These are phyloP conservation scores for Petasospora rhodanensis DNA, from an alignment of 1,139 yeast genomes.

Conservation along the genomic window DNA sequence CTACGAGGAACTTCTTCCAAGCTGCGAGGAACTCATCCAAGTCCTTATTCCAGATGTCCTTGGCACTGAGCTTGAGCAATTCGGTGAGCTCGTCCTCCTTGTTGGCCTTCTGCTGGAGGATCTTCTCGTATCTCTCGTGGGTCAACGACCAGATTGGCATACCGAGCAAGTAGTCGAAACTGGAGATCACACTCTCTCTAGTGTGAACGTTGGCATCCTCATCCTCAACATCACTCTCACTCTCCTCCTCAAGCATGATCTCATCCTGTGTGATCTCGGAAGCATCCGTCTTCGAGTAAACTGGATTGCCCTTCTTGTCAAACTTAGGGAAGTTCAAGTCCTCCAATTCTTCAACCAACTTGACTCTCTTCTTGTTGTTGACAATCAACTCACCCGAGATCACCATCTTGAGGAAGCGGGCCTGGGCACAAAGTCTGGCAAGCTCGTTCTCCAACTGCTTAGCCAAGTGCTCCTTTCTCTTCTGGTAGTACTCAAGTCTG, in stretches of 20 bases:
- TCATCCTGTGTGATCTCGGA: conserved; percentile 32
- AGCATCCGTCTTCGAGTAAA: conserved; percentile 33
- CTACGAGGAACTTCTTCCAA: conserved; percentile 61
- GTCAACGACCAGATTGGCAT: conserved; percentile 96
- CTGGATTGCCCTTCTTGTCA: conserved; percentile 61
- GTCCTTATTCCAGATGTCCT: conserved; percentile 84
- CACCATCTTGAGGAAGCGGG: conserved; percentile 85
- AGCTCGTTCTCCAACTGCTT: conserved; percentile 68
- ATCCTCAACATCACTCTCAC: conserved; percentile 28
- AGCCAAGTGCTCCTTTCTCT: conserved; percentile 78
- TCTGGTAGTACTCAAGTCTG: conserved; percentile 85
- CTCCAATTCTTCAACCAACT: conserved; percentile 60
- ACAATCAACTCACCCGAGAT: conserved; percentile 69
- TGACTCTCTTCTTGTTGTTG: conserved; percentile 68
- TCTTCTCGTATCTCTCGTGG: conserved; percentile 76
- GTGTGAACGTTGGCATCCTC: conserved; percentile 28
- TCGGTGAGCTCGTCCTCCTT: conserved; percentile 69
- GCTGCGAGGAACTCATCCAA: conserved; percentile 64
- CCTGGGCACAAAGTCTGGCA: conserved; percentile 74
- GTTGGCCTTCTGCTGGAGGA: conserved; percentile 65
- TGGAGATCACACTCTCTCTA: conserved; percentile 40
- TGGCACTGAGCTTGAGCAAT: conserved; percentile 67
- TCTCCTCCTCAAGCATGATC: conserved; percentile 32
- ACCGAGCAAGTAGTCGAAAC: conserved; percentile 72
- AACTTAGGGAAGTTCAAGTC: conserved; percentile 70